Conservation (phyloP, 2,329 filamentous ascomycete genomes). For the Phyllosticta capitalensis region DNA sequence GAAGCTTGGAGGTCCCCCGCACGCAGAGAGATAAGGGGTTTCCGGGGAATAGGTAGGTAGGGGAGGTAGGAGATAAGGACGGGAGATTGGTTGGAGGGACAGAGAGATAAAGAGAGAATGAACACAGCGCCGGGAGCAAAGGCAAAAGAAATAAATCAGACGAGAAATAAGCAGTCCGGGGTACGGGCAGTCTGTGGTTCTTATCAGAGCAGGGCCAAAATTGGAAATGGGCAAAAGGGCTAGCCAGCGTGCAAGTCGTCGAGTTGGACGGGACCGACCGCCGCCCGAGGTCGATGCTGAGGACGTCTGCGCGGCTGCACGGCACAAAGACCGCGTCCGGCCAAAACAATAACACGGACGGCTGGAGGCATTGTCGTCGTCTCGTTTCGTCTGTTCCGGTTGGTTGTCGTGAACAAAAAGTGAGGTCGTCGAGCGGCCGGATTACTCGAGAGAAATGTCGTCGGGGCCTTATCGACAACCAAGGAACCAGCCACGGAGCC, state of each 20-base stretch:
- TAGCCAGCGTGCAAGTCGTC: neutral
- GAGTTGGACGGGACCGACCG: conserved; percentile 6
- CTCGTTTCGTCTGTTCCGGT: neutral
- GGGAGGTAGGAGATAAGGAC: conserved; percentile 16
- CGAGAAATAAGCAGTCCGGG: neutral
- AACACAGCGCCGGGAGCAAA: neutral
- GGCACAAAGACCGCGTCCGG: neutral
- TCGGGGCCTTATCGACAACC: conserved; percentile 2
- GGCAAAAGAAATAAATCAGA: neutral
- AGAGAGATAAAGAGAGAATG: neutral
- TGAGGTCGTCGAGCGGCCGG: neutral
- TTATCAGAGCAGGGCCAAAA: conserved; percentile 10
- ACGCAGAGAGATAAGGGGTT: conserved; percentile 2
- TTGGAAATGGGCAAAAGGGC: conserved; percentile 5
- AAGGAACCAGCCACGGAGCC: neutral
- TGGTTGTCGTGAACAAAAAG: neutral
- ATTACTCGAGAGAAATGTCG: conserved; percentile 11
- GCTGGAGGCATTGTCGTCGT: neutral
- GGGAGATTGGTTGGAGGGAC: conserved; percentile 15
- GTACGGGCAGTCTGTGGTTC: neutral
- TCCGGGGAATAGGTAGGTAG: neutral
- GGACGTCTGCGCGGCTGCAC: neutral
- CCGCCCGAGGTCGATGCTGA: conserved; percentile 1
- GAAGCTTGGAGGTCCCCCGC: neutral
- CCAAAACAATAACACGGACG: neutral